Base-by-base conservation (phyloP, 2,329 filamentous ascomycete species). In the Penicillium vulpinum region DNA sequence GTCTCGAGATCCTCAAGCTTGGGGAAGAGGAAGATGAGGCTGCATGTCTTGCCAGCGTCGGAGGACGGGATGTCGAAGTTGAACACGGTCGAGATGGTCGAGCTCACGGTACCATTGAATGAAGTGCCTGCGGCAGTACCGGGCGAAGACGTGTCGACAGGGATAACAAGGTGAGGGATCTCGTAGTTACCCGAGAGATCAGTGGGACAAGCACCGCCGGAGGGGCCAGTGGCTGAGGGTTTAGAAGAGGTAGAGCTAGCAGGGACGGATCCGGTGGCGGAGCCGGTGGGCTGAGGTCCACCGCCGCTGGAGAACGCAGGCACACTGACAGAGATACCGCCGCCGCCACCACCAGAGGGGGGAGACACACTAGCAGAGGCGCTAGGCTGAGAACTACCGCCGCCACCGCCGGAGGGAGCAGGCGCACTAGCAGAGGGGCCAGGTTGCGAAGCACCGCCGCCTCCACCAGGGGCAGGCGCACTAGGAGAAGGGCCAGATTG, bases 11-110 rank as follows among this genome's bases (percentile, higher is more conserved):
- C 72, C 16, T 77, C 65, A 59, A 83, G 72, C 49, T 76, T 63
- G 11, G 88, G 87, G 73, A 89, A 83, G 43, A 88, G 77, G 81
- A 90, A 90, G 55, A 86, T 76, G 9, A 89, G 76, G 54, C 79
- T 82, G 76, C 87, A 90, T 66, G 83, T 83, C 73, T 84, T 83
- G 63, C 83, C 84, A 9, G 76, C 64, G 63, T 84, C 80, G 5
- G 74, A 72, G 4, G 72, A 60, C 1, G 83, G 83, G 41, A 90
- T 83, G 67, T 88, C 85, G 73, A 90, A 90, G 77, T 88, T 88
- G 81, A 87, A 89, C 67, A 89, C 81, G 13, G 82, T 81, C 10
- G 82, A 83, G 47, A 83, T 71, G 21, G 72, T 76, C 18, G 77
- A 72, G 13, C 81, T 82, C 36, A 88, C 76, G 11, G 80, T 79